Evolutionary conservation across 2,329 filamentous ascomycete species (phyloP).

Genomic region (Incumbomyces lentus): DNA sequence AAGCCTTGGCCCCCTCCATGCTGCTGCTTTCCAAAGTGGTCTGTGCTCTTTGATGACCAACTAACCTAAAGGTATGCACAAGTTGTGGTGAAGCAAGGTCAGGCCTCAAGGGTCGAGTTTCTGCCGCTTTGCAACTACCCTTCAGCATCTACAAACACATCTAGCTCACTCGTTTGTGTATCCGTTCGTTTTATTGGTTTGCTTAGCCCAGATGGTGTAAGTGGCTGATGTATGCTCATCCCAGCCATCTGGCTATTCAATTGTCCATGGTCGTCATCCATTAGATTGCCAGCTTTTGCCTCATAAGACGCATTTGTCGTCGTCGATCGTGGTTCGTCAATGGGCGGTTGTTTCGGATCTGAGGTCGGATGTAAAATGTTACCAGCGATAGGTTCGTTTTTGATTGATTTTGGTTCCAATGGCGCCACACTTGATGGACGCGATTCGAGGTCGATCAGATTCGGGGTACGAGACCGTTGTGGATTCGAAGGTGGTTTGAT

Average conservation of each 20-base stretch:
- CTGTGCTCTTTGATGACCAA: no score
- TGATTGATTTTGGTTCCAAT: conserved; percentile 12
- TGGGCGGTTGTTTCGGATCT: conserved; percentile 9
- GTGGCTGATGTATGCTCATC: conserved; percentile 20
- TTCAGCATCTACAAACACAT: conserved; percentile 36
- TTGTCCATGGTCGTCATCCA: conserved; percentile 16
- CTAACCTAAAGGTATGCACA: no score
- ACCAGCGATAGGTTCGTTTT: conserved; percentile 5
- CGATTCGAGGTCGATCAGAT: conserved; percentile 24
- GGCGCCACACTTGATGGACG: conserved; percentile 14
- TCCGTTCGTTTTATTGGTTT: conserved; percentile 28
- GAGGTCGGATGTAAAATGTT: conserved; percentile 9
- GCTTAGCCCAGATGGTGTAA: conserved; percentile 15
- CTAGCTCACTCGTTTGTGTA: conserved; percentile 29
- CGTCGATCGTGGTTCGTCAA: conserved; percentile 4
- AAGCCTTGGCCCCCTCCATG: no score
- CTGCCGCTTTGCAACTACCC: conserved; percentile 11
- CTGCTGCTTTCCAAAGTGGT: no score
- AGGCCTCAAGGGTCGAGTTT: no score
- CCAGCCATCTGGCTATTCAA: conserved; percentile 17
- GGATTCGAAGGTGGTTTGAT: conserved; percentile 32
- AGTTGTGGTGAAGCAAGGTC: no score
- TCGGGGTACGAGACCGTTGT: conserved; percentile 8
- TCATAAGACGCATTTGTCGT: conserved; percentile 5
- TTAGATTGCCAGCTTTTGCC: conserved; percentile 9